Evolutionary conservation across 1,139 yeast genomes (phyloP).

Genomic region (Hyphopichia buzzinii): DNA sequence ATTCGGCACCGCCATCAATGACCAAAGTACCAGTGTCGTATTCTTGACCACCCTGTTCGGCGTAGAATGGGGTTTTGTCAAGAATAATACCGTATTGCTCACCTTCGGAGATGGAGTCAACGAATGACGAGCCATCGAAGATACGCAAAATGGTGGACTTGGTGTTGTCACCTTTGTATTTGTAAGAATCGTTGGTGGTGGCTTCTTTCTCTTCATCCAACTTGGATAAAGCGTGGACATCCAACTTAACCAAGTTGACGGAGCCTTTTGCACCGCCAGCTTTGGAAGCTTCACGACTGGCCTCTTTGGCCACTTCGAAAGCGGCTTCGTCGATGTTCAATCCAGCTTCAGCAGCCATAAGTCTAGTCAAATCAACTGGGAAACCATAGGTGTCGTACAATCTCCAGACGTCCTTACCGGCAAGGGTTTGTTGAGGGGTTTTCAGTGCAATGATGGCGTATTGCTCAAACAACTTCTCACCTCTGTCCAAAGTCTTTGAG

Average conservation of each 20-base stretch:
- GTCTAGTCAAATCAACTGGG: conserved; percentile 96
- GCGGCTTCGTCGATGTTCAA: conserved; percentile 87
- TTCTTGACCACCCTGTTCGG: conserved; percentile 99
- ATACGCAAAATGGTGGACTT: conserved; percentile 68
- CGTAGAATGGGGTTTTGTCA: conserved; percentile 91
- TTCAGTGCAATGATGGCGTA: conserved; percentile 82
- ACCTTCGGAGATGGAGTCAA: conserved; percentile 41
- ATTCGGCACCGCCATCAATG: conserved; percentile 83
- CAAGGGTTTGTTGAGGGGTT: conserved; percentile 69
- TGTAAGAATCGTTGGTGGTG: conserved; percentile 78
- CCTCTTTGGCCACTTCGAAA: conserved; percentile 84
- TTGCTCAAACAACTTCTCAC: conserved; percentile 93
- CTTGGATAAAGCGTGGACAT: conserved; percentile 82
- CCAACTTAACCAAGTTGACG: conserved; percentile 68
- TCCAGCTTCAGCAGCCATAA: conserved; percentile 99
- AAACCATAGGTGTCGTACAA: conserved; percentile 98
- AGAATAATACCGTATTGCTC: conserved; percentile 75
- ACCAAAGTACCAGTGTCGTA: conserved; percentile 91
- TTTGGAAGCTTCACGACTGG: conserved; percentile 92
- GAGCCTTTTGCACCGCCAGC: conserved; percentile 69
- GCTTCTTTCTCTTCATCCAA: conserved; percentile 57
- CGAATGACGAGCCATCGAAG: conserved; percentile 65
- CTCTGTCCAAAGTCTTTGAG: conserved; percentile 94
- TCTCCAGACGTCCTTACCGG: conserved; percentile 98
- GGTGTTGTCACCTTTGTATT: conserved; percentile 65